A percentile compares a stretch with the other conserved stretches of the same genome.
Evolutionary conservation across 805 yeast species (phyloP).

Genomic region (Candida pseudofarinosa): DNA sequence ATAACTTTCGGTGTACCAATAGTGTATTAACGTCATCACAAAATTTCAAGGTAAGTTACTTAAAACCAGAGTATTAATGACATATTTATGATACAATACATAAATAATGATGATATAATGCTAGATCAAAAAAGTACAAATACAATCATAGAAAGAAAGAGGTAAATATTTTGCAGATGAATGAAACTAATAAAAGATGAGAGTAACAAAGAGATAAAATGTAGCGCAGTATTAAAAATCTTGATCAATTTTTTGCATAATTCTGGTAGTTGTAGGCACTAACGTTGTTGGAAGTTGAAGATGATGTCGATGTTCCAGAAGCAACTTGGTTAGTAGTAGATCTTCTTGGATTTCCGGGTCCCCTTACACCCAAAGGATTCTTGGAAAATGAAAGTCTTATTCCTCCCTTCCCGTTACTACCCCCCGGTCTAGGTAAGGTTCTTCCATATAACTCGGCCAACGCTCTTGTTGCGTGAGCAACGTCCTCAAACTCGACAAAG

Average conservation of each 20-base stretch:
- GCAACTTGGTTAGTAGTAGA: constrained; percentile 27
- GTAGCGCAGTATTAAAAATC: background rate
- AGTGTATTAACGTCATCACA: too few relatives aligned
- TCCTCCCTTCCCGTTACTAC: constrained; percentile 79
- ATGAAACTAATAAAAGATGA: constrained; percentile 5
- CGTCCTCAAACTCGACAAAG: constrained; percentile 97
- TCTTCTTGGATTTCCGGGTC: constrained; percentile 48
- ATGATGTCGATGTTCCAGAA: constrained; percentile 11
- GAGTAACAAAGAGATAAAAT: constrained; percentile 1
- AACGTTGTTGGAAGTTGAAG: constrained; percentile 16
- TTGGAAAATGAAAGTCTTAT: constrained; percentile 90
- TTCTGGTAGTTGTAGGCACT: constrained; percentile 37
- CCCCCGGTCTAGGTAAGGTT: constrained; percentile 77
- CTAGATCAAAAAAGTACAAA: constrained; percentile 9
- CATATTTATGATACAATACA: constrained; percentile 6
- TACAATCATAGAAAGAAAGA: constrained; percentile 3
- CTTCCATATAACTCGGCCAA: constrained; percentile 91
- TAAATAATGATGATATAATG: constrained; percentile 7
- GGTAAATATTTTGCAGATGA: background rate
- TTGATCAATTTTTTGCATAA: constrained; percentile 7
- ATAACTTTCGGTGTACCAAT: too few relatives aligned
- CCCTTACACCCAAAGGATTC: constrained; percentile 95
- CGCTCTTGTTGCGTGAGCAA: constrained; percentile 88
- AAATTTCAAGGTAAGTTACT: background rate
- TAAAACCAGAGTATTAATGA: background rate